These are phyloP conservation scores for Yamadazyma aaseri DNA, from an alignment of 1,139 yeast species.

Conservation along the genomic window DNA sequence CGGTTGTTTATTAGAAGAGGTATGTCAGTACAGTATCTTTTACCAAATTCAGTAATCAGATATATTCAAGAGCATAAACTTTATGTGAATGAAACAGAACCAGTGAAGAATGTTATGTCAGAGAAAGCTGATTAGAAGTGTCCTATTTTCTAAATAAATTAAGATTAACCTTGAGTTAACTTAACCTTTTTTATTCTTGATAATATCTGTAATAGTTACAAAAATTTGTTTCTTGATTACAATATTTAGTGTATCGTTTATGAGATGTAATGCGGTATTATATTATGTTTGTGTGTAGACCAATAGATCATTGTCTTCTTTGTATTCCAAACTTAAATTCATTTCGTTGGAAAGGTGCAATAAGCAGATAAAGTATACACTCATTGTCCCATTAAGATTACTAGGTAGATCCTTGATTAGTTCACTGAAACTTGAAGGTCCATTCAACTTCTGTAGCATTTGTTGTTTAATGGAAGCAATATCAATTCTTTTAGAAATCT, in stretches of 20 bases:
- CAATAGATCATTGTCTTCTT: constrained; percentile 37
- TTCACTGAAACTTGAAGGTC: constrained; percentile 48
- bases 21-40: constrained; percentile 92
- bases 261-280: too few relatives aligned
- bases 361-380: constrained; percentile 83
- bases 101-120: constrained; percentile 86
- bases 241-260: too few relatives aligned
- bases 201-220: too few relatives aligned
- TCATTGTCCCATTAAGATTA: constrained; percentile 70
- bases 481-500: constrained; percentile 80
- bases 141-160: constrained; percentile 3
- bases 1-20: constrained; percentile 88
- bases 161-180: not conserved
- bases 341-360: constrained; percentile 89
- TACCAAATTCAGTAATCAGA: constrained; percentile 92
- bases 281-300: constrained; percentile 8
- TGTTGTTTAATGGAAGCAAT: constrained; percentile 29
- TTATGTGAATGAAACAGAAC: constrained; percentile 83
- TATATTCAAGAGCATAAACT: constrained; percentile 90
- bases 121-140: constrained; percentile 39
- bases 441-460: constrained; percentile 32
- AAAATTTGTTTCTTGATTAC: too few relatives aligned
- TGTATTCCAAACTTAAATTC: constrained; percentile 61
- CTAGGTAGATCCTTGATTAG: constrained; percentile 52
- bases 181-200: too few relatives aligned